These are phyloP conservation scores for Penicillium sclerotiorum DNA, from an alignment of 2,329 filamentous ascomycete species.

Conservation along the genomic window DNA sequence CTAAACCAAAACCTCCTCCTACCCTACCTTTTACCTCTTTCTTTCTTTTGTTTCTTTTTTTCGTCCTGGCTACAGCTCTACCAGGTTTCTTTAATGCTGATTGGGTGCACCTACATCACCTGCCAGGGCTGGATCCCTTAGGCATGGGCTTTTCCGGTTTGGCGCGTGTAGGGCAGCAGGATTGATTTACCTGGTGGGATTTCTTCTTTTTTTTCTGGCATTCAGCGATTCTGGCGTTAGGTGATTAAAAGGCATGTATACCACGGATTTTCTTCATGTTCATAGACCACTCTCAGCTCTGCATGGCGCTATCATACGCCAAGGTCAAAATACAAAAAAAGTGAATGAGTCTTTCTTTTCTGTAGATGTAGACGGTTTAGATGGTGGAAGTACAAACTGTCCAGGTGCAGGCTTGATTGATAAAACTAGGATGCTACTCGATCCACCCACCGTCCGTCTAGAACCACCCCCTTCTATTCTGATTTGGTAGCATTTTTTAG, in stretches of 20 bases:
- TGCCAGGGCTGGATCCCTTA: slow-evolving; percentile 40
- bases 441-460: too few species aligned
- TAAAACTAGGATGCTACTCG: too few species aligned
- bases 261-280: slow-evolving; percentile 22
- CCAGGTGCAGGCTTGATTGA: too few species aligned
- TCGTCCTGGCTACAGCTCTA: slow-evolving; percentile 13
- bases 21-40: slow-evolving; percentile 9
- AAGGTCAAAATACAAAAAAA: slow-evolving; percentile 27
- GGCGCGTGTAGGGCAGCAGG: slow-evolving; percentile 28
- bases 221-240: slow-evolving; percentile 27
- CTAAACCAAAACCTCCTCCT: slow-evolving; percentile 22
- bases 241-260: slow-evolving; percentile 28
- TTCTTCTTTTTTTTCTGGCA: slow-evolving; percentile 20
- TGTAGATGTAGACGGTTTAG: not conserved
- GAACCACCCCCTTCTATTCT: too few species aligned
- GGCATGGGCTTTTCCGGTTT: slow-evolving; percentile 31
- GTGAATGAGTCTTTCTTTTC: slow-evolving; percentile 12
- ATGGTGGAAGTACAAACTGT: too few species aligned
- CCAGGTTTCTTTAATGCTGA: slow-evolving; percentile 27
- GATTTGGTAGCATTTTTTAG: too few species aligned
- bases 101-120: slow-evolving; percentile 18
- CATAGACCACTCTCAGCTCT: slow-evolving; percentile 34
- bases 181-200: slow-evolving; percentile 24
- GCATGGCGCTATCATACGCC: slow-evolving; percentile 21
- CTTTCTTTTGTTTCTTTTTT: slow-evolving; percentile 4